Conservation (phyloP, 805 yeast species). For the Cyberlindnera nakhonratchasimensis region DNA sequence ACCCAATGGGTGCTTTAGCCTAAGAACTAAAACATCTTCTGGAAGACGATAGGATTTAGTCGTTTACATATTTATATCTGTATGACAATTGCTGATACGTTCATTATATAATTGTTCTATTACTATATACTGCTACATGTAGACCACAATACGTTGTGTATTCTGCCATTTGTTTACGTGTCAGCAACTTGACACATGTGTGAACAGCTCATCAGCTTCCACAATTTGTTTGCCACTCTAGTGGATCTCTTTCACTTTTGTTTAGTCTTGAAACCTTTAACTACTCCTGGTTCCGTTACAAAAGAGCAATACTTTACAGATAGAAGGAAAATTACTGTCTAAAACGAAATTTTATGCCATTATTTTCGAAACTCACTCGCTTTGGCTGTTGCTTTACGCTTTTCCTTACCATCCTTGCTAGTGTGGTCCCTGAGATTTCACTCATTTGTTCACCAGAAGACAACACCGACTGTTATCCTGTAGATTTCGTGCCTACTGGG, state of each 20-base stretch:
- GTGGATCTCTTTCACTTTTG: too few species aligned
- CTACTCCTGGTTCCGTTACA: too few species aligned
- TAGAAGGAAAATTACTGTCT: neutral
- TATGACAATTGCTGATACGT: neutral
- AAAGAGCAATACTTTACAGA: too few species aligned
- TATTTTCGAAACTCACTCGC: neutral
- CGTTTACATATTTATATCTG: neutral
- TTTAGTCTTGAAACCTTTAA: too few species aligned
- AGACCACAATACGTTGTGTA: too few species aligned
- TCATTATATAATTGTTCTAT: too few species aligned
- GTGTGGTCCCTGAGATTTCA: conserved; percentile 10
- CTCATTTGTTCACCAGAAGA: conserved; percentile 41
- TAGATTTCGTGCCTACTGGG: conserved; percentile 54
- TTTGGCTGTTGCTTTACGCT: neutral
- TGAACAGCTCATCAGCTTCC: too few species aligned
- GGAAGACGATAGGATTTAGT: too few species aligned
- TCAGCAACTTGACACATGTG: conserved; percentile 2
- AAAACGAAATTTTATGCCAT: neutral
- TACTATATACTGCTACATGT: too few species aligned
- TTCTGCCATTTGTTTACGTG: conserved; percentile 1
- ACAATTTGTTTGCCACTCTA: too few species aligned
- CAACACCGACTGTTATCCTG: conserved; percentile 57
- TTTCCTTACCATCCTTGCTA: conserved; percentile 5
- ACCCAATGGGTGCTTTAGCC: conserved; percentile 62
- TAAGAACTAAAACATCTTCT: too few species aligned